Evolutionary conservation across 805 yeast genomes (phyloP).

Genomic region (Wickerhamomyces chambardii): DNA sequence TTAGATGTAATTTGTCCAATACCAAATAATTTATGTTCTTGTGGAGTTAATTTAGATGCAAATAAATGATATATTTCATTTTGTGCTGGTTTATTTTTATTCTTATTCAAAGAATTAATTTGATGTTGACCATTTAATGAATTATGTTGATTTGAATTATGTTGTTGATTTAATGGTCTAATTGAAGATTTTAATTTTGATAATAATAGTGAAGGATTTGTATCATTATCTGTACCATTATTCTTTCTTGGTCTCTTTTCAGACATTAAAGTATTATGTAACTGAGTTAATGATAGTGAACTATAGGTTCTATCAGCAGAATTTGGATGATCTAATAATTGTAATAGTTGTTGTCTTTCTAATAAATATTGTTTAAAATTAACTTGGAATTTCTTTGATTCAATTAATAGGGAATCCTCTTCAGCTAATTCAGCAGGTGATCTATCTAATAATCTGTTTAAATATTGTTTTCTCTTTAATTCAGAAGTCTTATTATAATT

Average conservation of each 20-base stretch:
- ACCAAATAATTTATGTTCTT: constrained; percentile 83
- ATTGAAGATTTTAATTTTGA: background rate
- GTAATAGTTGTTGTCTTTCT: constrained; percentile 74
- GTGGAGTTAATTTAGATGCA: constrained; percentile 41
- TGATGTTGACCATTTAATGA: constrained; percentile 24
- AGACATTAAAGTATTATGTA: constrained; percentile 71
- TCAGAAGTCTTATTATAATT: constrained; percentile 68
- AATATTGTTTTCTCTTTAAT: constrained; percentile 68
- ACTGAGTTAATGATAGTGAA: constrained; percentile 83
- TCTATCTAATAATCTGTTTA: constrained; percentile 67
- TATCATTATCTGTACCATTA: background rate
- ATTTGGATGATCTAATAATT: constrained; percentile 82
- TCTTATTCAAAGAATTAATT: constrained; percentile 26
- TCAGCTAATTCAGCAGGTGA: constrained; percentile 97
- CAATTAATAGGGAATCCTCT: constrained; percentile 89
- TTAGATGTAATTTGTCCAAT: constrained; percentile 48
- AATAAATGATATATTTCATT: constrained; percentile 28
- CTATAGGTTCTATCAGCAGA: constrained; percentile 69
- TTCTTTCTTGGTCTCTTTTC: constrained; percentile 47
- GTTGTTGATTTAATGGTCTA: background rate
- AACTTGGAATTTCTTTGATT: constrained; percentile 85
- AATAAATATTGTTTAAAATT: constrained; percentile 82
- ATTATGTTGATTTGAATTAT: too few relatives aligned
- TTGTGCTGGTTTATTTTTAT: constrained; percentile 14
- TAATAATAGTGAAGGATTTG: background rate